phyloP scores from a whole-genome alignment of 1,284 basidiomycete species.

The Ustilago trichophora region DNA sequence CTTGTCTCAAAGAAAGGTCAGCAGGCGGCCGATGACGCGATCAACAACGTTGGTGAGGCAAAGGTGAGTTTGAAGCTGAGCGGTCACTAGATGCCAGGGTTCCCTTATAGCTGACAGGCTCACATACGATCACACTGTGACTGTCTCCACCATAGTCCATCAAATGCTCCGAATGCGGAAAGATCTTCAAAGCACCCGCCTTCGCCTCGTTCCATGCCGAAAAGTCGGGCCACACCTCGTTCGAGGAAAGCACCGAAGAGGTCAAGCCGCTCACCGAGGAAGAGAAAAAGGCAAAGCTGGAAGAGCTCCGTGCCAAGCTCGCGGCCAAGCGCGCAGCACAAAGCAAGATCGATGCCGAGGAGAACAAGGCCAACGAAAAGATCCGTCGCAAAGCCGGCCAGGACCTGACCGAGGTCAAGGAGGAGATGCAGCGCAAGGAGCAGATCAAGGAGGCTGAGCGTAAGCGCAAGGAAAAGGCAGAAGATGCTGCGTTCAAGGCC shows the following conservation, averaged over 20 bases:
- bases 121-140: too few relatives aligned
- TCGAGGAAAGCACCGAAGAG: constrained; percentile 95
- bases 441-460: constrained; percentile 60
- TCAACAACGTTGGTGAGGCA: constrained; percentile 44
- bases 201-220: constrained; percentile 93
- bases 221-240: constrained; percentile 84
- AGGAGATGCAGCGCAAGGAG: constrained; percentile 64
- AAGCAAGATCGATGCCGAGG: constrained; percentile 55
- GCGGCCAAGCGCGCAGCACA: constrained; percentile 60
- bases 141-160: constrained; percentile 41
- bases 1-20: constrained; percentile 52
- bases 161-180: constrained; percentile 62
- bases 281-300: constrained; percentile 84
- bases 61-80: constrained; percentile 32
- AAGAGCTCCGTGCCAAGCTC: constrained; percentile 70
- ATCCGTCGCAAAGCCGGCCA: constrained; percentile 65
- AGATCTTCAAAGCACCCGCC: constrained; percentile 76
- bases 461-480: constrained; percentile 59
- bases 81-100: neutral
- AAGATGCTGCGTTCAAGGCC: constrained; percentile 59
- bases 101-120: neutral
- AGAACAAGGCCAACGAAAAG: constrained; percentile 59
- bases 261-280: constrained; percentile 93
- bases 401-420: constrained; percentile 52
- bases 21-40: constrained; percentile 46